phyloP scores from a whole-genome alignment of 1,284 basidiomycete species.

The Retiboletus flavoniger region DNA sequence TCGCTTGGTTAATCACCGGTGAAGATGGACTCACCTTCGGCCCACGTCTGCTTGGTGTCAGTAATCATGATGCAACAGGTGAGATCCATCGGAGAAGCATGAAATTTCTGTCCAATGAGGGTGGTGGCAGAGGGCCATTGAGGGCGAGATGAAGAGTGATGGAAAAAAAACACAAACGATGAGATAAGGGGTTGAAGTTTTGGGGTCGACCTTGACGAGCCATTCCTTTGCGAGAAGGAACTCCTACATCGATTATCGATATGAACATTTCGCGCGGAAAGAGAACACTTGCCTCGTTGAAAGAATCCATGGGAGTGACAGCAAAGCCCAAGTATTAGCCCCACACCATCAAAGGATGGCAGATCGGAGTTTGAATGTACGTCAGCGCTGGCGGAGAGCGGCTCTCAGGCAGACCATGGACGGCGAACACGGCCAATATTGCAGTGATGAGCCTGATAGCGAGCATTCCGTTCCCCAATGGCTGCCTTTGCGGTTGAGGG shows the following conservation, averaged over 20 bases:
- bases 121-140: constrained; percentile 12
- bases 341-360: constrained; percentile 13
- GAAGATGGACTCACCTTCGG: constrained; percentile 53
- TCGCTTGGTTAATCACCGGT: constrained; percentile 23
- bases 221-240: constrained; percentile 65
- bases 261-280: neutral
- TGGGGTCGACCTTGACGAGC: constrained; percentile 62
- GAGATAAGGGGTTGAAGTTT: constrained; percentile 63
- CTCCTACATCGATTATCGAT: constrained; percentile 41
- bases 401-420: constrained; percentile 6
- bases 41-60: constrained; percentile 72
- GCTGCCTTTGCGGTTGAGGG: constrained; percentile 55
- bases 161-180: constrained; percentile 49
- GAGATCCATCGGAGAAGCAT: constrained; percentile 52
- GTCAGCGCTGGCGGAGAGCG: neutral
- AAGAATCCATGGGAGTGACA: constrained; percentile 43
- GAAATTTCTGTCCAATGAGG: constrained; percentile 52
- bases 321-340: too few species aligned
- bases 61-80: constrained; percentile 64
- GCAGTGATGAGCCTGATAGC: constrained; percentile 13
- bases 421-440: constrained; percentile 9
- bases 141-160: constrained; percentile 8
- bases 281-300: constrained; percentile 48
- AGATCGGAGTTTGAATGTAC: constrained; percentile 27
- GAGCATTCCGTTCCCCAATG: constrained; percentile 13